phyloP scores from a whole-genome alignment of 2,329 filamentous ascomycete species.

The Aspergillus proliferans region DNA sequence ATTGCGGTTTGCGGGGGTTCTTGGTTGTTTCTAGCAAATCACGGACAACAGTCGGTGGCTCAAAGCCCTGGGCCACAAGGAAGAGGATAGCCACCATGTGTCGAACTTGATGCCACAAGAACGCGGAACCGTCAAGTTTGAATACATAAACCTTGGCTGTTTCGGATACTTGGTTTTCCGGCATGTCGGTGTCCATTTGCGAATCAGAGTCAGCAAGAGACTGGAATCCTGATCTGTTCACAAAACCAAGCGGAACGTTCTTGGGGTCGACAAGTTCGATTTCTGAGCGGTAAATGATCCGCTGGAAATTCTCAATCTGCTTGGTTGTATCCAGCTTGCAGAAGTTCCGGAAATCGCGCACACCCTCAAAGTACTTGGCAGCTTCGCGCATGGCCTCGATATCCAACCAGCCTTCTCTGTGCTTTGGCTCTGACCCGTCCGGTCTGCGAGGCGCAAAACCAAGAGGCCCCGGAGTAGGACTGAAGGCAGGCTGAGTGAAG shows the following conservation, averaged over 20 bases:
- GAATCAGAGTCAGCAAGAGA: constrained; percentile 18
- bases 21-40: constrained; percentile 66
- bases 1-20: constrained; percentile 72
- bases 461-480: constrained; percentile 55
- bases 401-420: constrained; percentile 72
- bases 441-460: constrained; percentile 39
- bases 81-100: constrained; percentile 94
- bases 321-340: constrained; percentile 90
- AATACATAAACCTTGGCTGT: constrained; percentile 73
- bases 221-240: constrained; percentile 44
- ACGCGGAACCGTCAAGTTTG: constrained; percentile 81
- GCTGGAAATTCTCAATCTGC: constrained; percentile 75
- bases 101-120: constrained; percentile 96
- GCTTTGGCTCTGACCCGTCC: constrained; percentile 17
- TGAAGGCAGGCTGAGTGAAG: constrained; percentile 88
- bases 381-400: constrained; percentile 79
- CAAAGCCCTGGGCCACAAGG: constrained; percentile 80
- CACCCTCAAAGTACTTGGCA: constrained; percentile 70
- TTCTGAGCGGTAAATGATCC: constrained; percentile 72
- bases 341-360: constrained; percentile 93
- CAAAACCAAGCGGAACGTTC: constrained; percentile 51
- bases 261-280: constrained; percentile 62
- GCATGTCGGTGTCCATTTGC: constrained; percentile 11
- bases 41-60: constrained; percentile 65
- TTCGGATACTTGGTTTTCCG: constrained; percentile 24